phyloP scores from a whole-genome alignment of 805 yeast genomes.

The Wickerhamiella musiphila region DNA sequence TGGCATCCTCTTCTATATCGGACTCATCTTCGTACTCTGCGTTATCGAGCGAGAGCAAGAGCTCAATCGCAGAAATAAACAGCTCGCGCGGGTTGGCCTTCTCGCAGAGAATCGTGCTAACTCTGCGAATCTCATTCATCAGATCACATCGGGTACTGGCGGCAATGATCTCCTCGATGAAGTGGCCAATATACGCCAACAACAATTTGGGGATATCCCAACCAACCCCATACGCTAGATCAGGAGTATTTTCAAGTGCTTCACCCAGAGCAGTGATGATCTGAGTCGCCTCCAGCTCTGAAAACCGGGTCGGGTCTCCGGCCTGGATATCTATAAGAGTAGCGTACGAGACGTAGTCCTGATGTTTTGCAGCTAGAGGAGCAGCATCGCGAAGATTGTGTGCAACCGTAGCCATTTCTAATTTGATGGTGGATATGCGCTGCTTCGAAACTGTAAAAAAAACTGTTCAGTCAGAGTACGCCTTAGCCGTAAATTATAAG shows the following conservation, averaged over 20 bases:
- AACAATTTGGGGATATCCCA: constrained; percentile 81
- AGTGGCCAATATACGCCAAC: constrained; percentile 30
- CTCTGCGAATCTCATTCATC: constrained; percentile 25
- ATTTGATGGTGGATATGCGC: no score
- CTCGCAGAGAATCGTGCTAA: constrained; percentile 46
- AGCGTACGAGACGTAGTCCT: constrained; percentile 55
- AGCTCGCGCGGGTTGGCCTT: constrained; percentile 72
- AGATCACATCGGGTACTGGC: constrained; percentile 2
- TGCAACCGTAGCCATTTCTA: no score
- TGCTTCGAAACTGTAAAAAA: no score
- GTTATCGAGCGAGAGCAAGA: constrained; percentile 22
- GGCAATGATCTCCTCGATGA: constrained; percentile 4
- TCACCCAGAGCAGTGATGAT: constrained; percentile 14
- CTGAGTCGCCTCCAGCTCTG: constrained; percentile 29
- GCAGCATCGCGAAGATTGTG: constrained; percentile 2
- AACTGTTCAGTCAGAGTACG: no score
- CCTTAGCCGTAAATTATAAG: no score
- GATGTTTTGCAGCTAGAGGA: constrained; percentile 22
- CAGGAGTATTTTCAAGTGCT: constrained; percentile 31
- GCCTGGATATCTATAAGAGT: constrained; percentile 51
- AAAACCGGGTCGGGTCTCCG: constrained; percentile 29
- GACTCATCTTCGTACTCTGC: constrained; percentile 20
- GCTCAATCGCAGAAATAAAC: constrained; percentile 52
- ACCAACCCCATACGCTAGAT: constrained; percentile 49
- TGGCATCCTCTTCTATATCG: constrained; percentile 10